A percentile compares a stretch with the other conserved stretches of the same genome.
Conservation (phyloP, 805 yeast genomes). For the Nakazawaea wyomingensis region DNA sequence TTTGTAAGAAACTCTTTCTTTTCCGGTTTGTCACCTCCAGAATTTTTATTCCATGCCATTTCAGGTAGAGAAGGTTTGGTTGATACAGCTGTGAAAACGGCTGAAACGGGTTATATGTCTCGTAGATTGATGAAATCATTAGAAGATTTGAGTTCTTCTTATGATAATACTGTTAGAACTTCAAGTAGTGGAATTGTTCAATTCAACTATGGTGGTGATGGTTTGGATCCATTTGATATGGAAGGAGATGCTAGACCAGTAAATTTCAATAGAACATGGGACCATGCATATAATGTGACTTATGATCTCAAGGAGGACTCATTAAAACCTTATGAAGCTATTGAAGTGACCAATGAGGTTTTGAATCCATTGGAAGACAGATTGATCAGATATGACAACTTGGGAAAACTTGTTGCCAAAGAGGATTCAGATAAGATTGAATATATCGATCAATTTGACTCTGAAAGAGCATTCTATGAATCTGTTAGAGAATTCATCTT, state of each 20-base stretch:
- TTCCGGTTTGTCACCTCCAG: conserved; percentile 94
- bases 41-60: conserved; percentile 95
- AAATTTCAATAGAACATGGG: conserved; percentile 91
- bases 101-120: conserved; percentile 98
- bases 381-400: conserved; percentile 65
- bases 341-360: conserved; percentile 46
- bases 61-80: conserved; percentile 99
- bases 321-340: conserved; percentile 66
- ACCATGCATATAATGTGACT: conserved; percentile 76
- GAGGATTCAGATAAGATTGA: conserved; percentile 48
- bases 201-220: conserved; percentile 97
- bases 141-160: conserved; percentile 90
- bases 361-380: conserved; percentile 56
- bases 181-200: conserved; percentile 96
- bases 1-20: conserved; percentile 94
- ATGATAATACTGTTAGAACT: conserved; percentile 92
- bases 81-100: conserved; percentile 98
- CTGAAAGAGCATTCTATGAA: conserved; percentile 78
- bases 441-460: conserved; percentile 78
- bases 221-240: conserved; percentile 97
- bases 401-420: conserved; percentile 47
- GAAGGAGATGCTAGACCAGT: conserved; percentile 98
- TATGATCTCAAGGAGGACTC: conserved; percentile 48
- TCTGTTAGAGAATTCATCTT: conserved; percentile 64
- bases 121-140: conserved; percentile 96